These are phyloP conservation scores for Parachlorella kessleri DNA, from an alignment of 139 green algal species.

Conservation along the genomic window DNA sequence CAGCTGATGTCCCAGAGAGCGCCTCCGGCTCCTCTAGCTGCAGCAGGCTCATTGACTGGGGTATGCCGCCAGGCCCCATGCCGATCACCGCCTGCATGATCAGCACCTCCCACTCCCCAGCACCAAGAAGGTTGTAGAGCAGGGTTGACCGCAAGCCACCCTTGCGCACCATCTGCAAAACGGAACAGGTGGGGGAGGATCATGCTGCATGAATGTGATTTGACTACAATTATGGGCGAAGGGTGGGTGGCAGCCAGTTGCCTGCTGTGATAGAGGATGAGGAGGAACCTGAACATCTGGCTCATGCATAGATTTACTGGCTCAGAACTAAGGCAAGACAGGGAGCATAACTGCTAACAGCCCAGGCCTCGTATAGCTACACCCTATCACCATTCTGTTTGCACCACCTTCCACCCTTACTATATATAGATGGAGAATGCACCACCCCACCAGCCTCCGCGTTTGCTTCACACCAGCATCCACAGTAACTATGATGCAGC, in stretches of 20 bases:
- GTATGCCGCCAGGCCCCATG: slow-evolving; percentile 8
- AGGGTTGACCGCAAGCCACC: slow-evolving; percentile 22
- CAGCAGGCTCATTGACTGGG: slow-evolving; percentile 15
- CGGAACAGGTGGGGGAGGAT: neutral
- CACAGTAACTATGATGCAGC: neutral
- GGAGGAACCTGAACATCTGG: neutral
- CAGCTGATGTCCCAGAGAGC: no score
- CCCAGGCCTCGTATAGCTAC: no score
- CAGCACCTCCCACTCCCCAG: slow-evolving; percentile 19
- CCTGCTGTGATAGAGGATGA: neutral
- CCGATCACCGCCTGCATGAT: slow-evolving; percentile 19
- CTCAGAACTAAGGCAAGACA: neutral
- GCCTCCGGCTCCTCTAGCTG: no score
- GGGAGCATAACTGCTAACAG: neutral
- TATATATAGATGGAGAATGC: no score
- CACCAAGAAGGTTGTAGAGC: slow-evolving; percentile 23
- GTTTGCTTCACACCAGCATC: no score
- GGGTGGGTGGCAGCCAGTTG: neutral
- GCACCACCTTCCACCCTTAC: no score
- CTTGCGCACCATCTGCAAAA: slow-evolving; percentile 8
- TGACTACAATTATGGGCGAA: no score
- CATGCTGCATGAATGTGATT: no score
- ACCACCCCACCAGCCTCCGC: no score
- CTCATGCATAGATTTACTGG: neutral
- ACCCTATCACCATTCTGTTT: no score